Base-by-base conservation (phyloP, 768 basidiomycete genomes). In the Termitomyces sp. region DNA sequence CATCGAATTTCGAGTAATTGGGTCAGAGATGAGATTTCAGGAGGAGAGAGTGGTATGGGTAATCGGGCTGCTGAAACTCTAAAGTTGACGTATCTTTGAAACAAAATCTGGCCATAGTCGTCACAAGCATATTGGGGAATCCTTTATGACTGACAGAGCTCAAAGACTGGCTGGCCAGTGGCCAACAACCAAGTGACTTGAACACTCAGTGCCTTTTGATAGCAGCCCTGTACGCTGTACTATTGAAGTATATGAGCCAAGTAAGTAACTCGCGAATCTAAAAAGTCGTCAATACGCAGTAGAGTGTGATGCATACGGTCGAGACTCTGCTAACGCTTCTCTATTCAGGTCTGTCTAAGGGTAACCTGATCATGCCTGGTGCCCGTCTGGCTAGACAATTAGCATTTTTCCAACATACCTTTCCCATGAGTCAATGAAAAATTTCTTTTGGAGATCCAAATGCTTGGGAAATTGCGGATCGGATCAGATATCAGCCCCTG, bases 1-100 rank as follows among this genome's bases (percentile, higher is more conserved):
- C 0, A 80, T 86, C 21, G 54, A 66, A 0, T 82, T 78, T 66
- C 61, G 67, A 11, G 76, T 77, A 50, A 70, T 86, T 34, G 82
- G 83, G 35, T 59, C 62, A 12, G 76, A 80, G 17, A 75, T 73
- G 61, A 77, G 71, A 63, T 69, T 69, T 50, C 64, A 83, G 51
- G 66, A 69, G 43, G 75, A 74, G 59, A 71, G 79, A 31, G 67
- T 77, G 17, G 48, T 54, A 19, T 56, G 42, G 40, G 53, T 63
- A 2, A 58, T 69, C 40, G 66, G 66, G 6, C 38, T 66, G 37
- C 38, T 61, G 19, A 21, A 16, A 14, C 12, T 32, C 12, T 47
- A 47, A 21, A 21, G 4, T 3, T 7, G 29, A 29, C 3, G 29
- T 29, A 21, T 47, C 4, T 44, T 44, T 2, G 19, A 14, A 8